Evolutionary conservation across 306 rosid genomes (phyloP), one percentile per base, ranked within the genome.

Genomic region (Trifolium fragiferum): DNA sequence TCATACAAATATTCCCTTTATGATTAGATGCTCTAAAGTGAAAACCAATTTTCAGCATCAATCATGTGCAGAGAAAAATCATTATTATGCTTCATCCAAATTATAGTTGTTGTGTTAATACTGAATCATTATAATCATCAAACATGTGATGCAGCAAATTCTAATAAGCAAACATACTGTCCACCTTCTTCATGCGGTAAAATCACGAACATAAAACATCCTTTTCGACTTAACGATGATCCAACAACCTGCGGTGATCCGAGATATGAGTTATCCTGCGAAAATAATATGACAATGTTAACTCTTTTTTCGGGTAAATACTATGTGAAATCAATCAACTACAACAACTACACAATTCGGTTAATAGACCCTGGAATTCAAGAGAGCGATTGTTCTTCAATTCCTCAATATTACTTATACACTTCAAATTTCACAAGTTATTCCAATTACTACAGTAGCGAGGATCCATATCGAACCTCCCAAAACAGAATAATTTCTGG

Each of bases 301-400:
- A 2, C 4, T 16, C 32, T 66, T 10, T 0, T 9, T 37, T 1
- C 16, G 0, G 65, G 40, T 30, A 65, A 25, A 18, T 85, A 64
- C 72, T 14, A 69, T 8, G 83, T 85, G 0, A 1, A 72, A 54
- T 79, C 61, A 21, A 82, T 85, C 54, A 63, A 68, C 33, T 82
- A 82, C 69, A 6, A 20, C 0, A 77, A 77, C 38, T 73, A 14
- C 79, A 82, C 82, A 11, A 61, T 82, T 62, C 54, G 85, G 23
- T 3, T 82, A 0, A 63, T 60, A 0, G 82, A 82, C 55, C 54
- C 73, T 0, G 41, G 2, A 0, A 41, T 67, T 51, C 32, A 58
- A 16, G 55, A 73, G n/a, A 7, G 0, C 0, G 16, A 63, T 33
- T 60, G 67, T 63, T 82, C 76, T 63, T 71, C 70, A 43, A 3